phyloP scores from a whole-genome alignment of 345 rosid genomes.

The Aquilaria sinensis region DNA sequence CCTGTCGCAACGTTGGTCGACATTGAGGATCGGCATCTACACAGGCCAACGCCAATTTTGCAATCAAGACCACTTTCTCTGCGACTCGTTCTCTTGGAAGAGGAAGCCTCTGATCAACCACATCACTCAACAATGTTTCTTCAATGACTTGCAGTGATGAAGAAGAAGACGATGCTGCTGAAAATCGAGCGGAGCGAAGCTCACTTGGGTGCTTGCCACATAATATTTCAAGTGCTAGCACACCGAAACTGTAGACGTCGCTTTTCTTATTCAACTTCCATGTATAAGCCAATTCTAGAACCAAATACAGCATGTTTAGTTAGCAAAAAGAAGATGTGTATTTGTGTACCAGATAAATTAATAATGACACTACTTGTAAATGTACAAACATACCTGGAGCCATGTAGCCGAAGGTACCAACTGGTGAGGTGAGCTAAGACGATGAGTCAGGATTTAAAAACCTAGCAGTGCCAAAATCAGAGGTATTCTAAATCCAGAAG shows the following conservation, averaged over 20 bases:
- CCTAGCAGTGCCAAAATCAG: slow-evolving; percentile 17
- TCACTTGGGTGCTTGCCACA: slow-evolving; percentile 21
- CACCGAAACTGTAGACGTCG: slow-evolving; percentile 19
- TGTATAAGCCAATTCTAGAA: slow-evolving; percentile 11
- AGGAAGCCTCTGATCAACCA: slow-evolving; percentile 8
- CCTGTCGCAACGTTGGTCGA: slow-evolving; percentile 8
- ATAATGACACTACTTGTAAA: too few species aligned
- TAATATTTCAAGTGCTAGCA: slow-evolving; percentile 11
- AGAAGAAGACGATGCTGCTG: background rate
- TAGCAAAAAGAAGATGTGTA: background rate
- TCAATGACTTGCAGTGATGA: background rate
- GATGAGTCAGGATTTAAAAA: slow-evolving; percentile 4
- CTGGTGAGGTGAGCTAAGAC: slow-evolving; percentile 5
- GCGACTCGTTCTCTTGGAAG: background rate
- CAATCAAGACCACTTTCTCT: background rate
- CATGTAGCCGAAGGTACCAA: slow-evolving; percentile 12
- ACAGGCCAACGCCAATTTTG: slow-evolving; percentile 6
- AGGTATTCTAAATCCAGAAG: slow-evolving; percentile 6
- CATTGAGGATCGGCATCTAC: slow-evolving; percentile 1
- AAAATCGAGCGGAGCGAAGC: slow-evolving; percentile 4
- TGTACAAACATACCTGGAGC: slow-evolving; percentile 10
- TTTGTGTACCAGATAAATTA: too few species aligned
- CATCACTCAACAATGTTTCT: background rate
- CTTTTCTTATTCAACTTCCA: slow-evolving; percentile 6
- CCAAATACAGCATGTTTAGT: too few species aligned